Evolutionary conservation across 2,329 filamentous ascomycete genomes (phyloP).

Genomic region (Verticillium albo-atrum): DNA sequence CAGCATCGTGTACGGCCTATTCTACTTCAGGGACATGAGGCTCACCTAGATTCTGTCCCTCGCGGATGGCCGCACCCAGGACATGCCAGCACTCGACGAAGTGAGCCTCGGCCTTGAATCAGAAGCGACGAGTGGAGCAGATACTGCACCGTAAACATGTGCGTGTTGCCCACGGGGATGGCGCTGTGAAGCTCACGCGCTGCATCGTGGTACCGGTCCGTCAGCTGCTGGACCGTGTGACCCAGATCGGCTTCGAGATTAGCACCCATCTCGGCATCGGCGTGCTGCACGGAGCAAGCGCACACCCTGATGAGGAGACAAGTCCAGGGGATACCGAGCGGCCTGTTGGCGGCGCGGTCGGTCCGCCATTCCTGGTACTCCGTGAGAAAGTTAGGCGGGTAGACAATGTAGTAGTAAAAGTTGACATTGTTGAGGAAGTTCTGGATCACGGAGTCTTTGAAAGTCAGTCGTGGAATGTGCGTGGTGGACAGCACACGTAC

Average conservation of each 20-base stretch:
- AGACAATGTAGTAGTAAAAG: constrained; percentile 33
- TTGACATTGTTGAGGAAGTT: constrained; percentile 32
- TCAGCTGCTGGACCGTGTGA: constrained; percentile 20
- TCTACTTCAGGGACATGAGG: neutral
- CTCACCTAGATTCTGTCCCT: constrained; percentile 30
- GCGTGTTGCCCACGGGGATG: constrained; percentile 27
- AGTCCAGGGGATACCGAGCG: constrained; percentile 30
- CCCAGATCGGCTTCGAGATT: constrained; percentile 26
- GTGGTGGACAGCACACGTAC: constrained; percentile 5
- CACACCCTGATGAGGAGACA: constrained; percentile 32
- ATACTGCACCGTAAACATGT: constrained; percentile 27
- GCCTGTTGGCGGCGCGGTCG: constrained; percentile 19
- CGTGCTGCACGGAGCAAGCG: constrained; percentile 30
- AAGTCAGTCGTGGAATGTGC: neutral
- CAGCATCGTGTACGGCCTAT: too few relatives aligned
- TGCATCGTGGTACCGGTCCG: constrained; percentile 26
- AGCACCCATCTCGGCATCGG: constrained; percentile 21
- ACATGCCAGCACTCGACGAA: constrained; percentile 34
- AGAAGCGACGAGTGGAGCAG: constrained; percentile 31
- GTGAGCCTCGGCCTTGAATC: constrained; percentile 30
- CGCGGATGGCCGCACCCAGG: constrained; percentile 27
- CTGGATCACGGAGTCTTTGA: constrained; percentile 28
- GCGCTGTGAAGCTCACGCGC: constrained; percentile 25
- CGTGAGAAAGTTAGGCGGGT: constrained; percentile 27
- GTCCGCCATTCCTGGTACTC: constrained; percentile 32